These are phyloP conservation scores for Blastobotrys arbuscula DNA, from an alignment of 1,139 yeast genomes.

Conservation along the genomic window DNA sequence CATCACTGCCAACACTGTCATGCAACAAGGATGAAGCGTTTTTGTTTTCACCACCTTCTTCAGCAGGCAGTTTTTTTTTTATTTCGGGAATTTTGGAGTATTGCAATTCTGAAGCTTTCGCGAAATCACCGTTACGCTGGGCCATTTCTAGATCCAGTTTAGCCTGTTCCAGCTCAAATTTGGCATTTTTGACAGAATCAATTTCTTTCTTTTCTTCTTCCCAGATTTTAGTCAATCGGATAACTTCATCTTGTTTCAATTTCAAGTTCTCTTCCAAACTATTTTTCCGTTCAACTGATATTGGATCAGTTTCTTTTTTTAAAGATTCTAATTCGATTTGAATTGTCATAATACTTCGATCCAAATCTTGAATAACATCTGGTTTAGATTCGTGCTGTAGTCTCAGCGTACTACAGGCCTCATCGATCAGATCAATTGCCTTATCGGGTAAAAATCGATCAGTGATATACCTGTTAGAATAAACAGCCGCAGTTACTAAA, in stretches of 20 bases:
- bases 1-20: conserved; percentile 91
- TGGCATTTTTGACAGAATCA: conserved; percentile 70
- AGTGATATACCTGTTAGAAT: conserved; percentile 85
- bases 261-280: conserved; percentile 60
- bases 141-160: conserved; percentile 74
- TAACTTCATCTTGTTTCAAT: conserved; percentile 56
- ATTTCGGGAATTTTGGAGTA: conserved; percentile 80
- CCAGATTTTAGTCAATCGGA: conserved; percentile 76
- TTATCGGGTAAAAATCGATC: conserved; percentile 92
- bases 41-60: conserved; percentile 29
- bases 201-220: conserved; percentile 71
- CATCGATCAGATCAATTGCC: conserved; percentile 94
- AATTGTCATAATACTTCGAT: conserved; percentile 85
- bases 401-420: conserved; percentile 91
- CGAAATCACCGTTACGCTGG: conserved; percentile 82
- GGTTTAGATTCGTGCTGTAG: conserved; percentile 97
- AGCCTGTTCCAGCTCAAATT: conserved; percentile 78
- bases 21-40: conserved; percentile 50
- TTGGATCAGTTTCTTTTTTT: conserved; percentile 83
- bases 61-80: conserved; percentile 54
- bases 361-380: conserved; percentile 84
- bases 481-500: conserved; percentile 85
- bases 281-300: conserved; percentile 69
- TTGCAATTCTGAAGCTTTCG: conserved; percentile 80
- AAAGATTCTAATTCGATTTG: conserved; percentile 91